Evolutionary conservation across 805 yeast genomes (phyloP), one percentile per base, ranked within the genome.

Genomic region (Wickerhamiella nectarea): DNA sequence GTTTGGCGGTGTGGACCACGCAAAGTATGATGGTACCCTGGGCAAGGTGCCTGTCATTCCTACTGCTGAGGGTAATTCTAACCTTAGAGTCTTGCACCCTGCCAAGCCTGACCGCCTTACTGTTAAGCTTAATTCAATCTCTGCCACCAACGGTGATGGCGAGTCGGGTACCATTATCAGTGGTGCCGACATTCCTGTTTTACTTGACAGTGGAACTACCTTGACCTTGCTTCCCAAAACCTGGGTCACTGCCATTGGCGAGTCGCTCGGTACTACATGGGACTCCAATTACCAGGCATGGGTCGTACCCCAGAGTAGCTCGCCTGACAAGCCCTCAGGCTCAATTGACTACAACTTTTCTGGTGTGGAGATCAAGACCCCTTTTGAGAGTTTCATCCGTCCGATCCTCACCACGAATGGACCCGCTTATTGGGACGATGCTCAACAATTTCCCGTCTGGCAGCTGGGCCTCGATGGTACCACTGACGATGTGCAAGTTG

Each of bases 1-100:
- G 33, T 73, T 73, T 56, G 78, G 78, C 35, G 78, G 72, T 38
- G 56, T 71, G 38, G 77, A 74, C 54, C 60, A 62, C 20, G 56
- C 63, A 22, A 69, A 69, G 59, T 72, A 64, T 51, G 42, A 57
- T 0, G 77, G 76, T 20, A 51, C 58, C 10, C 59, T 71, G 34
- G 45, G 51, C 26, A 51, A 64, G 12, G 53, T 71, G 19, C 68
- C 70, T 14, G 11, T 39, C 33, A 15, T 28, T 9, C 9, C 22
- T n/a, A 29, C 36, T 7, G 3, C 21, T 8, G 43, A 44, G 40
- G 36, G 20, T 11, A 6, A 18, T 24, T n/a, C n/a, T n/a, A n/a
- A n/a, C n/a, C n/a, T n/a, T n/a, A n/a, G n/a, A n/a, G n/a, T n/a
- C 19, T 3, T 19, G 20, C 18, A 24, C 18, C 41, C 41, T 12